Evolutionary conservation across 148 eudicot species (phyloP), one percentile per base, ranked within the genome.

Genomic region (Polygonum aviculare): DNA sequence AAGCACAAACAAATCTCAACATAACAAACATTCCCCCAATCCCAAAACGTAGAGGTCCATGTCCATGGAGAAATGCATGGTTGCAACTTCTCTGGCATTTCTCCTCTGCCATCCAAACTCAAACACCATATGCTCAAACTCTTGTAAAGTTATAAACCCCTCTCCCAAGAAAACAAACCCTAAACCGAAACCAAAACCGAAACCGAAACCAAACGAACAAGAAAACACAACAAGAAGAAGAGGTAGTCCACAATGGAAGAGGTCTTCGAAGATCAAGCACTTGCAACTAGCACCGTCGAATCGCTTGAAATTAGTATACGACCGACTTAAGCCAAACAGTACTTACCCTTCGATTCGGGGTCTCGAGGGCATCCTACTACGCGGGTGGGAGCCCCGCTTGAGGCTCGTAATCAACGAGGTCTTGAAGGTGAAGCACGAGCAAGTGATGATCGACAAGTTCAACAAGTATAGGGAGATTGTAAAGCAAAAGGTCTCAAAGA

Each of bases 41-140:
- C 55, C n/a, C 19, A n/a, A 51, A 14, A 51, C 4, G 0, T 15
- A 14, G 55, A 3, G 31, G 31, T 15, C 15, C 6, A 51, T 5
- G 55, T 7, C 40, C 39, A 74, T 74, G 77, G 77, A 75, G 67
- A 75, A 44, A 75, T 75, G 77, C 50, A 26, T 75, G 22, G 48
- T 75, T 10, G 51, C 77, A 39, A 44, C 77, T 40, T 57, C 77
- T 36, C 36, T 75, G 9, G 77, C 77, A 3, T 39, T 75, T 15
- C 77, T 75, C 18, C 71, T 75, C n/a, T 75, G 77, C 19, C 77
- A 75, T 26, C 77, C 77, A 2, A 75, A 49, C 77, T 35, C 71
- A n/a, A 75, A 33, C 71, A 75, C 39, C 70, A 59, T 41, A 12
- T 75, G 77, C n/a, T 59, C 67, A 60, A 75, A 75, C 26, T 40